Conservation (phyloP, 2,329 filamentous ascomycete genomes). For the Apiospora sp. region DNA sequence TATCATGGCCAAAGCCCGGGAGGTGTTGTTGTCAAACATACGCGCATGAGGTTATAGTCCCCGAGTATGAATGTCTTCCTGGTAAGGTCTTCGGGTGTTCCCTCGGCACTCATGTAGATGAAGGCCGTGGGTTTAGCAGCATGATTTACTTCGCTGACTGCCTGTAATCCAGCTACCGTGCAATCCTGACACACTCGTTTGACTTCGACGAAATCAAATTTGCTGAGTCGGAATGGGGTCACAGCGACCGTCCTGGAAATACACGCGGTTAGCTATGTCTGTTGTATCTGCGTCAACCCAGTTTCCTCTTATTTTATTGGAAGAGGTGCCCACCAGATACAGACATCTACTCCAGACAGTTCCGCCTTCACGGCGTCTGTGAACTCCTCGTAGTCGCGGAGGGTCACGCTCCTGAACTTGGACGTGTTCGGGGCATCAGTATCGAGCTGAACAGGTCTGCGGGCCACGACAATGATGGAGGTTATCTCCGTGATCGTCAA, state of each 20-base stretch:
- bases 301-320: not conserved
- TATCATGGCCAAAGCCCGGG: not conserved
- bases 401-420: slow-evolving; percentile 50
- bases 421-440: slow-evolving; percentile 31
- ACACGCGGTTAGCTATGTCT: not conserved
- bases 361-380: slow-evolving; percentile 48
- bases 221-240: slow-evolving; percentile 34
- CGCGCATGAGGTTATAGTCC: slow-evolving; percentile 55
- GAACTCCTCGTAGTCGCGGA: slow-evolving; percentile 51
- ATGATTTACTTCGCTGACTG: slow-evolving; percentile 31
- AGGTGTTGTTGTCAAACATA: slow-evolving; percentile 37
- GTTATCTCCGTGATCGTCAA: slow-evolving; percentile 46
- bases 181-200: slow-evolving; percentile 37
- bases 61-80: slow-evolving; percentile 48
- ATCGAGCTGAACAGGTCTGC: slow-evolving; percentile 44
- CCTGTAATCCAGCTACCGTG: slow-evolving; percentile 35
- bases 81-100: slow-evolving; percentile 52
- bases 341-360: slow-evolving; percentile 50
- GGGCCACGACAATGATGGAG: slow-evolving; percentile 51
- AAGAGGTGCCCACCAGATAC: slow-evolving; percentile 36
- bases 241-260: slow-evolving; percentile 37
- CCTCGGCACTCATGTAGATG: slow-evolving; percentile 53
- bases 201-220: slow-evolving; percentile 33
- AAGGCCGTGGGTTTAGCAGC: slow-evolving; percentile 42
- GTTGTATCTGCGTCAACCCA: not conserved